phyloP scores from a whole-genome alignment of 306 rosid species.

The Vigna unguiculata region DNA sequence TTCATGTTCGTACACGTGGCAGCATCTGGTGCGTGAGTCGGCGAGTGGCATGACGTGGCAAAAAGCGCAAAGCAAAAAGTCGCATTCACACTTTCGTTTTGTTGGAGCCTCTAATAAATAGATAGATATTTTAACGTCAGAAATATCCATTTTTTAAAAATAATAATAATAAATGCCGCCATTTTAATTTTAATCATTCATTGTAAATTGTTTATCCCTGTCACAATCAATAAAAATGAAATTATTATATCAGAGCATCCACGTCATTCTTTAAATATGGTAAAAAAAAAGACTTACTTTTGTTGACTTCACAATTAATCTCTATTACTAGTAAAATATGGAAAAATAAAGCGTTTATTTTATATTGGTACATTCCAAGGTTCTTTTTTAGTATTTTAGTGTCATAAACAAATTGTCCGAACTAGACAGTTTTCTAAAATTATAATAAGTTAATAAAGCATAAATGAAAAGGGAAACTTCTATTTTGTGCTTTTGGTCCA shows the following conservation, averaged over 20 bases:
- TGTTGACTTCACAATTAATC: too few relatives aligned
- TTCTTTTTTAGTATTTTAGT: neutral
- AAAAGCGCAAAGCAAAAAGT: slow-evolving; percentile 40
- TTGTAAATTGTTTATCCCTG: neutral
- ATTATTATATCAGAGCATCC: too few relatives aligned
- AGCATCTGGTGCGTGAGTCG: slow-evolving; percentile 3
- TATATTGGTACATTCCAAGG: neutral
- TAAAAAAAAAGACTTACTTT: too few relatives aligned
- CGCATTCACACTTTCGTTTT: neutral
- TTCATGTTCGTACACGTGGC: slow-evolving; percentile 37
- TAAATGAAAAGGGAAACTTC: too few relatives aligned
- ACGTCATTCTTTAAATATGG: too few relatives aligned
- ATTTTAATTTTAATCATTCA: slow-evolving; percentile 1
- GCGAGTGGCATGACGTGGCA: slow-evolving; percentile 53
- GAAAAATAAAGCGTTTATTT: neutral
- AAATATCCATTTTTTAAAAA: slow-evolving; percentile 26
- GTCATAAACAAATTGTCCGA: too few relatives aligned
- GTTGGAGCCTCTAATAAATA: too few relatives aligned
- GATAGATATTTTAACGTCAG: slow-evolving; percentile 41
- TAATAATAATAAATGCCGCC: neutral
- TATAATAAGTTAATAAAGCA: too few relatives aligned
- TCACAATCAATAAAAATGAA: too few relatives aligned
- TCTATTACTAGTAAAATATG: neutral
- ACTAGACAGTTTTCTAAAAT: too few relatives aligned
- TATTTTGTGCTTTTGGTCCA: too few relatives aligned